phyloP scores from a whole-genome alignment of 345 rosid genomes.

The Syzygium jambos region DNA sequence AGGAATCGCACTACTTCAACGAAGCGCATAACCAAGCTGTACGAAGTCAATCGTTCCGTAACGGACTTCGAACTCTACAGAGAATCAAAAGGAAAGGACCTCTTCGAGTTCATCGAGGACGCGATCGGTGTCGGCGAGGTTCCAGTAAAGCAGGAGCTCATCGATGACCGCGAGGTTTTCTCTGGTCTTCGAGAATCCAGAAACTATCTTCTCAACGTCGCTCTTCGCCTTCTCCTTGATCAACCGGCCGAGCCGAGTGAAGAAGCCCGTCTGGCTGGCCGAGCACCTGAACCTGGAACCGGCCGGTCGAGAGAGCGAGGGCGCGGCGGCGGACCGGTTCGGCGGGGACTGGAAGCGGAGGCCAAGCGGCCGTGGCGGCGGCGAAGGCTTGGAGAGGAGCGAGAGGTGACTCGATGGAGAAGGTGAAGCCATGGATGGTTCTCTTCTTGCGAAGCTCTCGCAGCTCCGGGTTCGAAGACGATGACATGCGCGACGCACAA shows the following conservation, averaged over 20 bases:
- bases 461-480: background rate
- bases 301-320: constrained; percentile 3
- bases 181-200: constrained; percentile 90
- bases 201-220: constrained; percentile 84
- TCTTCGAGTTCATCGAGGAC: constrained; percentile 94
- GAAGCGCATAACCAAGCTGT: background rate
- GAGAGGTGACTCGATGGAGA: constrained; percentile 39
- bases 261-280: constrained; percentile 83
- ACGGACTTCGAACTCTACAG: background rate
- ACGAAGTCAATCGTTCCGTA: background rate
- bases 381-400: constrained; percentile 27
- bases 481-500: background rate
- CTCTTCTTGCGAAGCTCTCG: background rate
- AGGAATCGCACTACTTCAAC: background rate
- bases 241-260: constrained; percentile 77
- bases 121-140: constrained; percentile 84
- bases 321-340: constrained; percentile 7
- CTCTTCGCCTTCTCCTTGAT: constrained; percentile 89
- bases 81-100: constrained; percentile 21
- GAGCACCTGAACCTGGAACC: constrained; percentile 38
- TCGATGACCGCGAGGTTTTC: constrained; percentile 88
- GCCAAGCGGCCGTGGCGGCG: background rate
- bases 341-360: constrained; percentile 7
- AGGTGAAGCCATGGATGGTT: constrained; percentile 8
- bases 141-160: constrained; percentile 91